Conservation (phyloP, 768 basidiomycete genomes). For the Calocera cornea region DNA sequence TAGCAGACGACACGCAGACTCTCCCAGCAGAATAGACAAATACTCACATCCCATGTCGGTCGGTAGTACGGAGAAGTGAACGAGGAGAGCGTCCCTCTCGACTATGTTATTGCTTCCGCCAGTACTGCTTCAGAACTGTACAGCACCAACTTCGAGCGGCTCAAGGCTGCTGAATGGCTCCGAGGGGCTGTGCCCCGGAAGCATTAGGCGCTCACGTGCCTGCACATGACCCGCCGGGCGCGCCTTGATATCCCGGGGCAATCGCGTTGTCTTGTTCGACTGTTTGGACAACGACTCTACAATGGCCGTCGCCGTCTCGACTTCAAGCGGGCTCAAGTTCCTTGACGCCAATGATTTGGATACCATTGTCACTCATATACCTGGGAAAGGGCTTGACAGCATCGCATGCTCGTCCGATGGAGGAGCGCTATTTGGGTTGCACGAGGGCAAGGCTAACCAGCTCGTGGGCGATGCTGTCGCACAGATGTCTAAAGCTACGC, state of each 20-base stretch:
- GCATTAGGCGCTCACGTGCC: neutral
- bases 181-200: neutral
- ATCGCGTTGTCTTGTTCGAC: neutral
- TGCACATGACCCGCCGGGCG: neutral
- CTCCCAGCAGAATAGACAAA: neutral
- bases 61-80: neutral
- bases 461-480: neutral
- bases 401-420: neutral
- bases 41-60: slow-evolving; percentile 6
- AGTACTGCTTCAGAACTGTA: neutral
- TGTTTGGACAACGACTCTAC: neutral
- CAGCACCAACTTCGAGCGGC: slow-evolving; percentile 1
- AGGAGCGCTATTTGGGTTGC: neutral
- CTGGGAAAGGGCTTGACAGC: neutral
- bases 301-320: neutral
- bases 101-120: neutral
- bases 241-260: neutral
- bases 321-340: neutral
- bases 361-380: neutral
- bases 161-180: neutral
- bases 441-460: neutral
- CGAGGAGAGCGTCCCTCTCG: neutral
- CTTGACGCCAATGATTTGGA: neutral
- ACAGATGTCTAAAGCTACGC: neutral
- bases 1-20: neutral